Evolutionary conservation across 352 stramenopile genomes (phyloP), one percentile per base, ranked within the genome.

Genomic region (Thraustochytrium striatum): DNA sequence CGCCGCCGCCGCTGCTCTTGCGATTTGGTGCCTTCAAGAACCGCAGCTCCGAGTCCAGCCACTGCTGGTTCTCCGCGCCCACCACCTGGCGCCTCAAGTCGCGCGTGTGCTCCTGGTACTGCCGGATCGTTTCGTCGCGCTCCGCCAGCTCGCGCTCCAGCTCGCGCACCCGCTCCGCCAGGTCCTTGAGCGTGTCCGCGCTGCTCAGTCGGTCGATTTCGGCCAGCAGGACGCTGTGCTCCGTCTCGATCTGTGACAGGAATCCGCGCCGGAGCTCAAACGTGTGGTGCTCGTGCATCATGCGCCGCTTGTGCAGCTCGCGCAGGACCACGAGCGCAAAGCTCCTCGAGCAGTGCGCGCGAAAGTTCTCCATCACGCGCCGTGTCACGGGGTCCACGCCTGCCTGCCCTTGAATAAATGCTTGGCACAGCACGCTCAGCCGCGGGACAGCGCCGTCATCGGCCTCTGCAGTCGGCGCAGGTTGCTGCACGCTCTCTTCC

Each of bases 291-390:
- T 57, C 44, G 11, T 62, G 47, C 33, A 0, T 25, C 7, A 35
- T 19, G 28, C 44, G 16, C 62, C 11, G 1, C 21, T 32, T 73
- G 9, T 36, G 19, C 19, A 75, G 21, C 41, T 75, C 44, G 1
- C 52, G 21, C 8, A 75, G 50, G 5, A 75, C 28, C 7, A 75
- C 3, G 1, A 72, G 19, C 5, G 65, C 65, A 30, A 75, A 72
- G 25, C 3, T 35, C 5, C 65, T 16, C 30, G 65, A 75, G 41
- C 65, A 75, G 50, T 75, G 65, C 8, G 8, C 5, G 25, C 43
- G 43, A 9, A 62, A 16, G 39, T 61, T n/a, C 41, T 43, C 35
- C 28, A 75, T 30, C 3, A 75, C 50, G 1, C 33, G 5, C 3
- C 33, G 21, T 13, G 39, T 73, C 13, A 73, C n/a, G 19, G 38